Conservation (phyloP, 2,329 filamentous ascomycete genomes). For the Juglanconis juglandina region DNA sequence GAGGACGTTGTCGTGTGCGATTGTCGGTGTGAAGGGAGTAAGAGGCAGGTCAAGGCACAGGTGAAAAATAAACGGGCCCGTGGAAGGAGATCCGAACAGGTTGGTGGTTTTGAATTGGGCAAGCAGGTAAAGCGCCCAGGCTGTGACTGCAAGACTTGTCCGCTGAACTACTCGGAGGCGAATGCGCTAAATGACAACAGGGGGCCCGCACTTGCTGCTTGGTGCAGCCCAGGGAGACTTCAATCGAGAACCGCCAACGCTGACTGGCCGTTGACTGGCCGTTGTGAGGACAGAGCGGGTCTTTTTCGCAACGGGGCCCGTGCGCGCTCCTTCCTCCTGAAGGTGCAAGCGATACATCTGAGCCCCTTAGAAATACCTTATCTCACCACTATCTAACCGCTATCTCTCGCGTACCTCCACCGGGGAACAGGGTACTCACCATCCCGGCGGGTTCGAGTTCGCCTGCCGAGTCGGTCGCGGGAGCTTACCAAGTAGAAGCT, state of each 20-base stretch:
- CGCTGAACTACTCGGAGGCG: neutral
- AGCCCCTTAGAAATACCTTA: constrained; percentile 10
- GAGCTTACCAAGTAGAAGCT: constrained; percentile 11
- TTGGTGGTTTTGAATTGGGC: constrained; percentile 6
- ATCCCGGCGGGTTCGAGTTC: constrained; percentile 8
- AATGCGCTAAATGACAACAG: too few species aligned
- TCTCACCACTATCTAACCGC: too few species aligned
- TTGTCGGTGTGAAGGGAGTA: constrained; percentile 19
- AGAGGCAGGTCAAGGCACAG: constrained; percentile 11
- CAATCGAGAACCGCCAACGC: neutral
- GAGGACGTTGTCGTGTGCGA: constrained; percentile 14
- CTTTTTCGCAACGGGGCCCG: neutral
- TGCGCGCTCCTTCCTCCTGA: neutral
- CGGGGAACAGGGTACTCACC: neutral
- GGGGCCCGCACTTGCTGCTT: too few species aligned
- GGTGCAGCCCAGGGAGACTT: neutral
- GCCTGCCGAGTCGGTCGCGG: constrained; percentile 13
- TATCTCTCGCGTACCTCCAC: constrained; percentile 14
- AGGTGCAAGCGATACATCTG: neutral
- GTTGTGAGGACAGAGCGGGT: neutral
- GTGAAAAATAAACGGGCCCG: constrained; percentile 19
- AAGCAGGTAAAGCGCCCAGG: neutral
- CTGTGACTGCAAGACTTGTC: neutral
- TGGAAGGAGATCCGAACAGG: constrained; percentile 16
- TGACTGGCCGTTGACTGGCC: neutral